Base-by-base conservation (phyloP, 2,329 filamentous ascomycete genomes). In the Penicillium sp. region DNA sequence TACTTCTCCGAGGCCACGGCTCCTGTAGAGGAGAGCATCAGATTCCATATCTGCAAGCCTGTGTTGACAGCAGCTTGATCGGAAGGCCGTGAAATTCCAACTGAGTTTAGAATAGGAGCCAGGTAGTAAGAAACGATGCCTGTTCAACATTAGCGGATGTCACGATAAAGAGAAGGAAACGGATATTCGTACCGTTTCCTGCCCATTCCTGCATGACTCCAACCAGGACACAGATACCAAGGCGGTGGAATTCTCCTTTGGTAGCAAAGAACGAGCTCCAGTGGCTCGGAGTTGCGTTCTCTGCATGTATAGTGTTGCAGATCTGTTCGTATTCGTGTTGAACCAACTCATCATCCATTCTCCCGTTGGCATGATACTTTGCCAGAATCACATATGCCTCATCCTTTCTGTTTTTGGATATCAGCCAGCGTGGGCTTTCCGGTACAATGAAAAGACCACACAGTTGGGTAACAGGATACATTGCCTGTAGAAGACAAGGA, bases 401-500 rank as follows among this genome's bases (percentile, higher is more conserved):
- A 23, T 86, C 82, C 14, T 80, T 76, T 14, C 81, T 79, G 55
- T 83, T 80, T 51, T 84, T 80, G 37, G 81, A 80, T 49, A 85
- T 82, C n/a, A 87, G 75, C 84, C 84, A 87, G 45, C 85, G 72
- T 1, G 85, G 85, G 1, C 82, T 85, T 62, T 88, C 85, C 0
- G 86, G 85, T 1, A 87, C 71, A 62, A 85, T 79, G 52, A 78
- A 82, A 2, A 79, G 74, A 23, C 78, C 70, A 24, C 77, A 21
- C 31, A 82, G 71, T 43, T 85, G 81, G 6, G 85, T 59, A 2
- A 68, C 61, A 14, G 72, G 74, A 28, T 78, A 73, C 1, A 72
- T 74, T 7, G 75, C 71, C 63, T 84, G 82, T 5, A 83, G 69
- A 57, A 83, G 71, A 19, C 84, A 79, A 1, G 86, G 85, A 14